Percentiles rank a stretch among this genome's conserved stretches.
phyloP scores from a whole-genome alignment of 805 yeast genomes.

The Yarrowia sp. region DNA sequence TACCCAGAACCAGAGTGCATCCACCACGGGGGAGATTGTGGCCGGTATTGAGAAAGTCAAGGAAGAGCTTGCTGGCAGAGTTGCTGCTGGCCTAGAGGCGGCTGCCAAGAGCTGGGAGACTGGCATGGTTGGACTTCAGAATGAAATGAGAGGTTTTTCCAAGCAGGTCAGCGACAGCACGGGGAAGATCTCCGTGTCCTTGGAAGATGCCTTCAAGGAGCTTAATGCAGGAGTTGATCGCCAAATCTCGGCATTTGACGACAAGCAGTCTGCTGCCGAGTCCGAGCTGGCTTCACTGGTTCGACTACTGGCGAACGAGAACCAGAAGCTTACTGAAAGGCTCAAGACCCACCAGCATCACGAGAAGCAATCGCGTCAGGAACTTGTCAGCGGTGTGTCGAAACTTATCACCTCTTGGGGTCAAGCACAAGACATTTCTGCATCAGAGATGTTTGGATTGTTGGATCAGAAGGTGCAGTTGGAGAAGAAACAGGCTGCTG shows the following conservation, averaged over 20 bases:
- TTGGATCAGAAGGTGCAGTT: not conserved
- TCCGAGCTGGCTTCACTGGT: slow-evolving; percentile 6
- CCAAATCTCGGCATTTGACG: not conserved
- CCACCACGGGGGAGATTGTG: slow-evolving; percentile 7
- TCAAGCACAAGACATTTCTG: not conserved
- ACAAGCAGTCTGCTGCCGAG: slow-evolving; percentile 5
- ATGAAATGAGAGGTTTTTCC: not conserved
- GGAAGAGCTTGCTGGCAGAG: slow-evolving; percentile 11
- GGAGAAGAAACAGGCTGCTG: slow-evolving; percentile 11
- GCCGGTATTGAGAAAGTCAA: slow-evolving; percentile 19
- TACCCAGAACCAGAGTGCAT: slow-evolving; percentile 13
- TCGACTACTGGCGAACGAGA: not conserved
- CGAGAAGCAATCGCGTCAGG: slow-evolving; percentile 11
- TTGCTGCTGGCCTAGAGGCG: slow-evolving; percentile 6
- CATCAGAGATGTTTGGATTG: not conserved
- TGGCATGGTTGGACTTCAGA: slow-evolving; percentile 2
- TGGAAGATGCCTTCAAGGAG: slow-evolving; percentile 1
- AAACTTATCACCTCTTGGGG: not conserved
- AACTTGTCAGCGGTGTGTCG: not conserved
- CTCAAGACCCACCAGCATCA: not conserved
- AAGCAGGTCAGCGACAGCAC: not conserved
- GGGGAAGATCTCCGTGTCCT: not conserved
- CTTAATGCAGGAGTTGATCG: not conserved
- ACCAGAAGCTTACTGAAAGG: not conserved
- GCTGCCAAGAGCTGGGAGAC: not conserved